Evolutionary conservation across 2,329 filamentous ascomycete species (phyloP), one percentile per base, ranked within the genome.

Genomic region (Chrysoporthe cubensis): DNA sequence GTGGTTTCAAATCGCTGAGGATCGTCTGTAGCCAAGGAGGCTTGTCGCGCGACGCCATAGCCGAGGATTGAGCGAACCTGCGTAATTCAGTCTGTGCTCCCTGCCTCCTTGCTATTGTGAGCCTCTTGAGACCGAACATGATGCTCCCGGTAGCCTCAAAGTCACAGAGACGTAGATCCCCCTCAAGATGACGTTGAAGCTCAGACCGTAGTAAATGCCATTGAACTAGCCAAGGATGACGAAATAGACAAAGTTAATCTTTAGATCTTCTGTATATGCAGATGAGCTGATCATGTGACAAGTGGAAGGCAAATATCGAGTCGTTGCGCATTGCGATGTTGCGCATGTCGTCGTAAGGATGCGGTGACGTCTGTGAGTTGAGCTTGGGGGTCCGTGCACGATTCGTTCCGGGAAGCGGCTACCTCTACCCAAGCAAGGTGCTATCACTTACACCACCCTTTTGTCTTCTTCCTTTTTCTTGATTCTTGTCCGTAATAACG

Each of bases 11-110:
- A 60, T 70, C 68, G 37, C 69, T 52, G 56, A 71, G 54, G 37
- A 69, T 64, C 14, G 52, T 44, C 26, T 70, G 66, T n/a, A 71
- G 67, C 71, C 71, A 73, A 48, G 43, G 65, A n/a, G 69, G 70
- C 43, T 34, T 54, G 40, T 57, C 57, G n/a, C 42, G 64, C 52
- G 44, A 58, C 21, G 61, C 52, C 44, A 34, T 65, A 32, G 21
- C 21, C n/a, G 48, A 21, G 32, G 52, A 42, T 14, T 52, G 48
- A 11, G 66, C 54, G 43, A 64, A 48, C 13, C 43, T 54, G 44
- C 62, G 68, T 26, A 13, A 18, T 52, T 40, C 32, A 21, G 21
- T 42, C 37, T 32, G 54, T 46, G 46, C 42, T 42, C 21, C 14
- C 26, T 16, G n/a, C 5, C 9, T 11, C 48, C 26, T 14, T 18